Conservation (phyloP, 371 early-diverging fungal species). For the Ordospora pajunii region DNA sequence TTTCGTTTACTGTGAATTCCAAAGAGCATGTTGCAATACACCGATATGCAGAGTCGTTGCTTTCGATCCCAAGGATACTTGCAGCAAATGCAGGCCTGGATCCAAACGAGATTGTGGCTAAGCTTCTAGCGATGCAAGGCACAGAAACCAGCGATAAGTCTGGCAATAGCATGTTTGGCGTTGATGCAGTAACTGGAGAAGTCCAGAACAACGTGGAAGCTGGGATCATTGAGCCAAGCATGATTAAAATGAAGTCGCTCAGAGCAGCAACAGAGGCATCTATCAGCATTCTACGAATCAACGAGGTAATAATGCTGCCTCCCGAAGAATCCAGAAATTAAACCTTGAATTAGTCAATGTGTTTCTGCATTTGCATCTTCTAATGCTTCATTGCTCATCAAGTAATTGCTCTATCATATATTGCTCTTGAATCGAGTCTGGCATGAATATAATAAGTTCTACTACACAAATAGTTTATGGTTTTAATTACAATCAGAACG, state of each 20-base stretch:
- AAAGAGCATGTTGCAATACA: slow-evolving; percentile 92
- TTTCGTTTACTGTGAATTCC: slow-evolving; percentile 70
- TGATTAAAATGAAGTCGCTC: slow-evolving; percentile 91
- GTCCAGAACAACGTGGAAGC: slow-evolving; percentile 83
- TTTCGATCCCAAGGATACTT: slow-evolving; percentile 90
- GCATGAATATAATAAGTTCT: background rate
- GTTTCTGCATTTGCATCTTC: background rate
- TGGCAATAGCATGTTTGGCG: slow-evolving; percentile 65
- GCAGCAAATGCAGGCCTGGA: slow-evolving; percentile 97
- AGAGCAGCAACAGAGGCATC: slow-evolving; percentile 99
- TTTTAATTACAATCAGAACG: background rate
- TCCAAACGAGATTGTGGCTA: slow-evolving; percentile 84
- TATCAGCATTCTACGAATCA: slow-evolving; percentile 91
- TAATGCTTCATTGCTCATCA: background rate
- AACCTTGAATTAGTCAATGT: background rate
- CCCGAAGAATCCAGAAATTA: slow-evolving; percentile 10
- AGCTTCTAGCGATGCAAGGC: slow-evolving; percentile 56
- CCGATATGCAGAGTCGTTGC: slow-evolving; percentile 86
- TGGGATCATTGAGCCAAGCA: slow-evolving; percentile 95
- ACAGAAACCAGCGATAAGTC: slow-evolving; percentile 60
- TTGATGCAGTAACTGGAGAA: slow-evolving; percentile 83
- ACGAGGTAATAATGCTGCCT: slow-evolving; percentile 63
- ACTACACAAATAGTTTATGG: background rate
- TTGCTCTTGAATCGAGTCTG: too few relatives aligned
- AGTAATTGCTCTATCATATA: too few relatives aligned